Base-by-base conservation (phyloP, 2,329 filamentous ascomycete species). In the Cadophora gregata region DNA sequence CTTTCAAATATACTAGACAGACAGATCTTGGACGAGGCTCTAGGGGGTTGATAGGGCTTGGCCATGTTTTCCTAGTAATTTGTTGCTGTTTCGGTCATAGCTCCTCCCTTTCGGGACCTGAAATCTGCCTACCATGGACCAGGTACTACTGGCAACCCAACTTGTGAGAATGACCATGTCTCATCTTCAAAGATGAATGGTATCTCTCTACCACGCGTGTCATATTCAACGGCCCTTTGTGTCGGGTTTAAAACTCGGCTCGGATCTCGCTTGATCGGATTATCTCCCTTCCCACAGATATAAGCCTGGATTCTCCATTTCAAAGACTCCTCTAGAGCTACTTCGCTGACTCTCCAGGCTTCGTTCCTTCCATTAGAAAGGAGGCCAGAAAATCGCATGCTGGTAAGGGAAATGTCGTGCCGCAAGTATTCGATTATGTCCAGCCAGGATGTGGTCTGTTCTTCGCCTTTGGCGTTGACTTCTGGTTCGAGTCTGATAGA, bases 391-490 rank as follows among this genome's bases (percentile, higher is more conserved):
- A 58, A 42, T 1, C 27, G 4, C 21, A 58, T 14, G 10, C 31
- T 27, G 12, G n/a, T 25, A 4, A 58, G 9, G 31, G 16, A 42
- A 4, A 58, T 8, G 5, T 42, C 31, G 7, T 25, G 21, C 21
- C 55, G 55, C 9, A 58, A 21, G 9, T 19, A 58, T 19, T 58
- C 55, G 9, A 58, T 42, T 6, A 58, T 42, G 6, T 58, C 55
- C 24, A 58, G 33, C 55, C 55, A 58, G 25, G 55, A 58, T 24
- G 55, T 19, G 33, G 21, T 58, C 33, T 36, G 27, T 58, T 58
- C 31, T 38, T 38, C 21, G 21, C 55, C 31, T 6, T 58, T 16
- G 3, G 10, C 24, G 21, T 58, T 16, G 33, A 58, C 21, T 19
- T 38, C n/a, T 25, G 33, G 12, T 2, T 58, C 31, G 9, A 58